Percentiles rank a stretch among this genome's conserved stretches.
Evolutionary conservation across 2,329 filamentous ascomycete species (phyloP).

Genomic region (Colletotrichum kahawae): DNA sequence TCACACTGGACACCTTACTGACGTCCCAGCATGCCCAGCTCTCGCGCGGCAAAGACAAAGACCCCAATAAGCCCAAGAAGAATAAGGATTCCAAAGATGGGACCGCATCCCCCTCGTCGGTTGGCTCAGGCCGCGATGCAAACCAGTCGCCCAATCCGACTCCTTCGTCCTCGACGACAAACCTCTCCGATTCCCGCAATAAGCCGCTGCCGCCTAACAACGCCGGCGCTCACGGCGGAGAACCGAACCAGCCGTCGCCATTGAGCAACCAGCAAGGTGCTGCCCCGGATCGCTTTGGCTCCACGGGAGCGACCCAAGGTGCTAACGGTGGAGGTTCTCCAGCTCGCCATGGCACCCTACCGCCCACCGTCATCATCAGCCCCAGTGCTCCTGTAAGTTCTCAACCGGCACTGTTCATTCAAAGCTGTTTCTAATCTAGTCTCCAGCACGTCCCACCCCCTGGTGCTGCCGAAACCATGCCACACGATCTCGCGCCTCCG

Average conservation of each 20-base stretch:
- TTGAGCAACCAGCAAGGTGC: constrained; percentile 36
- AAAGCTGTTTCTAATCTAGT: neutral
- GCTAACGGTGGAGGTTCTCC: constrained; percentile 60
- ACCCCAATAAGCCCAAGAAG: constrained; percentile 82
- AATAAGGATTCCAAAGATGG: constrained; percentile 77
- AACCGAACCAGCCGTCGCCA: constrained; percentile 48
- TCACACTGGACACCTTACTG: constrained; percentile 37
- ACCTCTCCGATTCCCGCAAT: constrained; percentile 83
- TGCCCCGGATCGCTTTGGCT: constrained; percentile 47
- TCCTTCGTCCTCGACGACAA: constrained; percentile 87
- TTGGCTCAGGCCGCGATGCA: constrained; percentile 53
- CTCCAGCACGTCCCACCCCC: constrained; percentile 86
- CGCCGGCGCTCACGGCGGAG: constrained; percentile 44
- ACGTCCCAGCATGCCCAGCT: constrained; percentile 70
- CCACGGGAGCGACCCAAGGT: constrained; percentile 40
- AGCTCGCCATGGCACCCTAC: constrained; percentile 67
- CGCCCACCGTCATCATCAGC: constrained; percentile 92
- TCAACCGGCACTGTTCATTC: constrained; percentile 16
- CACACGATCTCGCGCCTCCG: constrained; percentile 91
- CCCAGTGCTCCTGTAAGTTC: constrained; percentile 84
- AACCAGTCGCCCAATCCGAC: constrained; percentile 72
- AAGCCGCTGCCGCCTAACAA: constrained; percentile 74
- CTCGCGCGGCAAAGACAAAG: constrained; percentile 90
- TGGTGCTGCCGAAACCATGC: constrained; percentile 96
- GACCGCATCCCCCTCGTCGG: constrained; percentile 77